Conservation (phyloP, 495 filamentous ascomycete species). For the Tuber brumale region DNA sequence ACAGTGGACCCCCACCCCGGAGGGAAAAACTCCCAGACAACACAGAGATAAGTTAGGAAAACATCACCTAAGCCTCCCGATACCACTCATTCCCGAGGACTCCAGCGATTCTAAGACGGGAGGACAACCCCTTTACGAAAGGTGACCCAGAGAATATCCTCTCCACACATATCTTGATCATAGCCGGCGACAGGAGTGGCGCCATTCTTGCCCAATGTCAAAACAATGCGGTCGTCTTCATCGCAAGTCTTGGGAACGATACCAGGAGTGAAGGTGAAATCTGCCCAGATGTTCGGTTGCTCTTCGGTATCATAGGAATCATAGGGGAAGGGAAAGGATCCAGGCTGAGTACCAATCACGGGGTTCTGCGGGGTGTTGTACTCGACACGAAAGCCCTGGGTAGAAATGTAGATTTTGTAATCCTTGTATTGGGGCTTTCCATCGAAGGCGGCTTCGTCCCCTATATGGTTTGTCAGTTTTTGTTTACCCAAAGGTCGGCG, state of each 20-base stretch:
- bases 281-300: neutral
- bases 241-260: neutral
- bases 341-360: neutral
- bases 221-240: neutral
- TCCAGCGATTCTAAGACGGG: neutral
- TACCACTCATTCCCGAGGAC: neutral
- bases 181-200: neutral
- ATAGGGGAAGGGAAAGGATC: neutral
- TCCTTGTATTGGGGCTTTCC: neutral
- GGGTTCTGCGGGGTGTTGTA: neutral
- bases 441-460: neutral
- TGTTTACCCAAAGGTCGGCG: neutral
- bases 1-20: neutral
- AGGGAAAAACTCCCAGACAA: neutral
- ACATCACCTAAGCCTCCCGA: neutral
- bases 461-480: neutral
- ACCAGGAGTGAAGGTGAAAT: neutral
- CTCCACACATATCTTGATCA: neutral
- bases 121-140: neutral
- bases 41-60: too few relatives aligned
- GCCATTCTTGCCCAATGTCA: neutral
- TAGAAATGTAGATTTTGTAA: neutral
- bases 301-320: neutral
- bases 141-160: neutral
- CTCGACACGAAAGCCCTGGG: neutral